Evolutionary conservation across 2,329 filamentous ascomycete species (phyloP), one percentile per base, ranked within the genome.

Genomic region (Cordyceps javanica): DNA sequence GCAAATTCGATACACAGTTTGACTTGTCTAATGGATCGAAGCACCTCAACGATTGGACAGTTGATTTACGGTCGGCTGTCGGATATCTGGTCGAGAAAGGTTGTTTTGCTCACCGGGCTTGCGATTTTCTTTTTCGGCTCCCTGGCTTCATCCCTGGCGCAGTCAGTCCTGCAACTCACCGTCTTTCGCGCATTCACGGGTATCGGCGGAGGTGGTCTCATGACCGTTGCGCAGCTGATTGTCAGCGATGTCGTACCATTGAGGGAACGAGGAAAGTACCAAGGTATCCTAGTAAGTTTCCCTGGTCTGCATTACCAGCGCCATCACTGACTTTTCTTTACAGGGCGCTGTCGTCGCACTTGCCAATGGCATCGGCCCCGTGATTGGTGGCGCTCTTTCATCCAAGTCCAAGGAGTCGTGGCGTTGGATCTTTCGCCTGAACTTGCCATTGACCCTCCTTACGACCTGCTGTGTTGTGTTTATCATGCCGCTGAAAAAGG

Each of bases 201-300:
- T 49, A 80, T 90, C 57, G 88, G 88, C 21, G 88, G 87, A 11
- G 87, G 85, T 1, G 88, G 88, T 2, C 84, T 90, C 77, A 86
- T 83, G 49, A 86, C 86, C 0, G 82, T 90, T 45, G 83, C 86
- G 9, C 82, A 80, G 55, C 86, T 91, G 38, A 74, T 91, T 59
- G 73, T 91, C 63, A 87, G 82, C 60, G 89, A 92, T 68, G 77
- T 90, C 13, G 81, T 91, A 1, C 81, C 87, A 0, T 73, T 91
- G 23, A 76, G 87, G 5, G 82, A 90, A 59, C 75, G 88, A 57
- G 89, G 88, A 0, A 80, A 87, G 19, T 92, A 87, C 80, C 89
- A 91, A 68, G 88, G 88, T 0, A 71, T 75, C 57, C 57, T 79
- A 60, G 80, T 74, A 59, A 58, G 67, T 28, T 34, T 2, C 1